Conservation (phyloP, 2,329 filamentous ascomycete species). For the Sclerotinia minor region DNA sequence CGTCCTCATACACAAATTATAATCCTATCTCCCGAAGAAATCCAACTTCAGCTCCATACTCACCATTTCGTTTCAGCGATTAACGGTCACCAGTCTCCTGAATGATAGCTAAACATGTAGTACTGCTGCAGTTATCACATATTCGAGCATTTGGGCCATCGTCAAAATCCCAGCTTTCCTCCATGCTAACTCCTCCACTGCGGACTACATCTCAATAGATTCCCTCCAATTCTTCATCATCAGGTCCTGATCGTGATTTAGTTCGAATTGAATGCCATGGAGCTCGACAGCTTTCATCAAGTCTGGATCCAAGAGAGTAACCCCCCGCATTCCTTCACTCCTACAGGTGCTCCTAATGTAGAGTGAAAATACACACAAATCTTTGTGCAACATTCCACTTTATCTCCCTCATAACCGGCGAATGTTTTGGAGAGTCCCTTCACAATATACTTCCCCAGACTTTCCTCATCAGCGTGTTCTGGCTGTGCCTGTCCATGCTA, state of each 20-base stretch:
- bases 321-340: background rate
- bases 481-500: too few species aligned
- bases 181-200: background rate
- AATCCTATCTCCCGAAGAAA: background rate
- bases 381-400: too few species aligned
- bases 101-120: background rate
- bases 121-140: background rate
- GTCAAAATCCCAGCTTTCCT: background rate
- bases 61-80: background rate
- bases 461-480: background rate
- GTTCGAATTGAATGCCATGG: background rate
- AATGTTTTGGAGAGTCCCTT: background rate
- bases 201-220: background rate
- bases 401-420: background rate
- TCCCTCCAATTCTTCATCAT: background rate
- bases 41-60: background rate
- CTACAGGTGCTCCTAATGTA: background rate
- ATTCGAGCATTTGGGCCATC: background rate
- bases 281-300: too few species aligned
- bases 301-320: background rate
- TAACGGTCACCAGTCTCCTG: accelerated
- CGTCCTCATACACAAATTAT: too few species aligned
- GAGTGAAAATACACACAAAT: background rate
- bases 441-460: background rate
- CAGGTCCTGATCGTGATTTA: background rate